Conservation (phyloP, 495 filamentous ascomycete species). For the Usnea hakonensis region DNA sequence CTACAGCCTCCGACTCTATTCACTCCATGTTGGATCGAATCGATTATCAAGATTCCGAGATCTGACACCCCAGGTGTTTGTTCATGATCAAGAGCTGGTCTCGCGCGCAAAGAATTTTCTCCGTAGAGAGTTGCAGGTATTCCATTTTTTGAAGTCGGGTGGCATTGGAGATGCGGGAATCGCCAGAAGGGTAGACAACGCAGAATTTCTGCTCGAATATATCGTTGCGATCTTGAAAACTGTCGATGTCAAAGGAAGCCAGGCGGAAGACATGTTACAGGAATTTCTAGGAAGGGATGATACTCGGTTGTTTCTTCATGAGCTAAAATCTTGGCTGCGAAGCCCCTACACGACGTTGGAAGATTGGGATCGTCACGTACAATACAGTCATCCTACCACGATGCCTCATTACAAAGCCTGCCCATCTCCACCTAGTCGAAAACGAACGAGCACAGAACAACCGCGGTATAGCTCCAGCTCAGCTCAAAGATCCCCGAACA, state of each 20-base stretch:
- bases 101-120: slow-evolving; percentile 83
- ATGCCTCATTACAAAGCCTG: neutral
- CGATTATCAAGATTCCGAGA: slow-evolving; percentile 69
- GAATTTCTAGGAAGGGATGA: slow-evolving; percentile 79
- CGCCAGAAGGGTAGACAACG: slow-evolving; percentile 57
- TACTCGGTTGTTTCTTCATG: slow-evolving; percentile 74
- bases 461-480: neutral
- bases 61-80: slow-evolving; percentile 61
- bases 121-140: slow-evolving; percentile 80
- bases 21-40: slow-evolving; percentile 79
- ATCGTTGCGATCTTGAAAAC: slow-evolving; percentile 82
- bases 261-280: slow-evolving; percentile 79
- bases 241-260: slow-evolving; percentile 80
- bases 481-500: neutral
- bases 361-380: slow-evolving; percentile 76
- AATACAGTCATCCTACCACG: slow-evolving; percentile 44
- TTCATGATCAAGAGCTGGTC: slow-evolving; percentile 55
- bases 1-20: slow-evolving; percentile 71
- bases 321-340: slow-evolving; percentile 70
- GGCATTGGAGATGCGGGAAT: slow-evolving; percentile 22
- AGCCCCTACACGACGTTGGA: slow-evolving; percentile 63
- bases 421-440: neutral
- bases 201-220: slow-evolving; percentile 86
- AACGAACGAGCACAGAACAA: neutral
- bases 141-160: slow-evolving; percentile 58